These are phyloP conservation scores for Kalaharituber pfeilii DNA, from an alignment of 2,329 filamentous ascomycete genomes.

Conservation along the genomic window DNA sequence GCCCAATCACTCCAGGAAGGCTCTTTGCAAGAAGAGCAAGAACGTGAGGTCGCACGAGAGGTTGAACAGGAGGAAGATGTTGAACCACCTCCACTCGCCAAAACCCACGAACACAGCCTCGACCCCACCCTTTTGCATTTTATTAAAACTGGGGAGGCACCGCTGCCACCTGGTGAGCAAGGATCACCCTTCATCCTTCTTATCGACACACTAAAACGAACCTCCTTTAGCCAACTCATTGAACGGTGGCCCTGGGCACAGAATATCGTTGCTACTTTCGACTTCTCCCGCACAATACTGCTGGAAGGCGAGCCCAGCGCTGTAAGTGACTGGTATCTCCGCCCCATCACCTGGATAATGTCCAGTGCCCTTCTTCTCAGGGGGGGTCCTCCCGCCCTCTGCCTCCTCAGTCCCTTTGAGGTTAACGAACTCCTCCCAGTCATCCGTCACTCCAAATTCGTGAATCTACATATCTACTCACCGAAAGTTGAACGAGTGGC, in stretches of 20 bases:
- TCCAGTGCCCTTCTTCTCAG: background rate
- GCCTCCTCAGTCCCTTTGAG: slow-evolving; percentile 43
- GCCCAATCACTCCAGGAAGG: slow-evolving; percentile 24
- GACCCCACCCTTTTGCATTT: slow-evolving; percentile 24
- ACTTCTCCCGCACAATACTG: slow-evolving; percentile 10
- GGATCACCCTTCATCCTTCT: background rate
- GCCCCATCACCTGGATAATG: slow-evolving; percentile 27
- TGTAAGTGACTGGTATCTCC: slow-evolving; percentile 34
- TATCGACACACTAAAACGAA: background rate
- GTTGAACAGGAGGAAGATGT: slow-evolving; percentile 42
- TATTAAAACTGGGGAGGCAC: slow-evolving; percentile 7
- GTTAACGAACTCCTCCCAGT: slow-evolving; percentile 29
- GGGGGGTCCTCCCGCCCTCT: slow-evolving; percentile 32
- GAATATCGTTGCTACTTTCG: slow-evolving; percentile 27
- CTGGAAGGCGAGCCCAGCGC: slow-evolving; percentile 25
- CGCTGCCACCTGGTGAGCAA: background rate
- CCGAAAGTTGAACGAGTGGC: slow-evolving; percentile 29
- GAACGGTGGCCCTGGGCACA: slow-evolving; percentile 15
- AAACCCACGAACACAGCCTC: slow-evolving; percentile 30
- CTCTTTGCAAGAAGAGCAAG: slow-evolving; percentile 46
- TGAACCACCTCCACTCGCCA: slow-evolving; percentile 31
- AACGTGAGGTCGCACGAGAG: slow-evolving; percentile 49
- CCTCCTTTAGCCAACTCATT: background rate
- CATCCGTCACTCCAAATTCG: background rate
- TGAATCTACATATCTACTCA: slow-evolving; percentile 13